These are phyloP conservation scores for Aureobasidium sp. DNA, from an alignment of 2,329 filamentous ascomycete genomes.

Conservation along the genomic window DNA sequence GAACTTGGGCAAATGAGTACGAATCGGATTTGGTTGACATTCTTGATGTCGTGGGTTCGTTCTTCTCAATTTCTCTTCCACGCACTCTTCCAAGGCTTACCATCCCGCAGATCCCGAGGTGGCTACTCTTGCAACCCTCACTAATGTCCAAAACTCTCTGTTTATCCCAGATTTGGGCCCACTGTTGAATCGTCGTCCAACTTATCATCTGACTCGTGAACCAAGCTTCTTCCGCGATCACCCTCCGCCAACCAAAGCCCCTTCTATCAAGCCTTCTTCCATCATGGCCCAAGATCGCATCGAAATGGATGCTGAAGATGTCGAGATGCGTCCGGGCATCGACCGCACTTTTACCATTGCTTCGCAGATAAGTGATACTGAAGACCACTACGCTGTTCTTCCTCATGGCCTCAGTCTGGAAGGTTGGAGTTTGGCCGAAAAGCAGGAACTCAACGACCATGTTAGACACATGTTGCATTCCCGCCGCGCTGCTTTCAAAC, in stretches of 20 bases:
- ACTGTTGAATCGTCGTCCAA: conserved; percentile 67
- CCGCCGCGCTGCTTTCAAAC: conserved; percentile 68
- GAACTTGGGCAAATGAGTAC: conserved; percentile 38
- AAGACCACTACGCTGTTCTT: conserved; percentile 68
- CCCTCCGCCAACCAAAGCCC: conserved; percentile 14
- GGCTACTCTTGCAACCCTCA: conserved; percentile 71
- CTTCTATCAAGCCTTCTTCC: conserved; percentile 16
- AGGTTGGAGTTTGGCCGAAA: conserved; percentile 67
- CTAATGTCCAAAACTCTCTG: conserved; percentile 83
- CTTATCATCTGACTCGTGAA: conserved; percentile 59
- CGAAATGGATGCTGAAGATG: conserved; percentile 9
- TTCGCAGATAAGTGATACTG: conserved; percentile 57
- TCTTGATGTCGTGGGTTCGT: conserved; percentile 58
- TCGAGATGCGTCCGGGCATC: neutral
- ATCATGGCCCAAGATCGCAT: conserved; percentile 2
- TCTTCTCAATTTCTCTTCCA: neutral
- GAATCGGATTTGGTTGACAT: conserved; percentile 56
- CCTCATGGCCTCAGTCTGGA: conserved; percentile 64
- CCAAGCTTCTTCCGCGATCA: conserved; percentile 20
- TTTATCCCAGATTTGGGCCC: conserved; percentile 75
- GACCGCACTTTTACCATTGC: conserved; percentile 41
- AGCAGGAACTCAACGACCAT: conserved; percentile 71
- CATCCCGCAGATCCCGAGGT: conserved; percentile 63
- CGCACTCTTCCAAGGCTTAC: conserved; percentile 19
- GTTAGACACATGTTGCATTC: conserved; percentile 85